These are phyloP conservation scores for Syzygium malaccense DNA, from an alignment of 441 rosid genomes.

Conservation along the genomic window DNA sequence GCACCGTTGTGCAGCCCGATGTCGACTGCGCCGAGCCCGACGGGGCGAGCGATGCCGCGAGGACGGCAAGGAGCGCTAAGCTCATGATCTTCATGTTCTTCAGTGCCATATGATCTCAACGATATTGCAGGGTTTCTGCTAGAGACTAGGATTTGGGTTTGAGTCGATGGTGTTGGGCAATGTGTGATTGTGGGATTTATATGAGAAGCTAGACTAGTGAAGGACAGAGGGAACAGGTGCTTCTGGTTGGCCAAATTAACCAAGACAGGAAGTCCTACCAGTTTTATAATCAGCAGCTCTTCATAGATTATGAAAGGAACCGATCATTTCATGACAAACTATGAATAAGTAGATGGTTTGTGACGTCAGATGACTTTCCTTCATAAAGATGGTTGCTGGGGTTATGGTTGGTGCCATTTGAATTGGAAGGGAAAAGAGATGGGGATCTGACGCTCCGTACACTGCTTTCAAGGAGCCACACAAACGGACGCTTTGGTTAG, in stretches of 20 bases:
- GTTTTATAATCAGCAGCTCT: not conserved
- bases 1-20: constrained; percentile 3
- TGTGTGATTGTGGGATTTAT: not conserved
- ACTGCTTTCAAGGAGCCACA: not conserved
- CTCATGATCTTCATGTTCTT: not conserved
- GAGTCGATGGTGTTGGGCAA: not conserved
- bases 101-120: not conserved
- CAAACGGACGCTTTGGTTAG: not conserved
- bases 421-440: not conserved
- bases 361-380: not conserved
- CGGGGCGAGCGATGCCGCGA: fast-evolving
- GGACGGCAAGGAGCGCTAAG: not conserved
- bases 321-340: not conserved
- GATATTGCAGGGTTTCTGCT: not conserved
- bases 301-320: not conserved
- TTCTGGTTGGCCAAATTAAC: not conserved
- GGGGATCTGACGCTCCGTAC: not conserved
- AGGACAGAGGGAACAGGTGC: not conserved
- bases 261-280: not conserved
- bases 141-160: not conserved
- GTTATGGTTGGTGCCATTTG: not conserved
- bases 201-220: not conserved
- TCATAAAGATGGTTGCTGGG: not conserved
- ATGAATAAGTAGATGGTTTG: not conserved
- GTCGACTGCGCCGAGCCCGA: not conserved